Evolutionary conservation across 164 flowering plant species (phyloP), one percentile per base, ranked within the genome.

Genomic region (Buxus sempervirens): DNA sequence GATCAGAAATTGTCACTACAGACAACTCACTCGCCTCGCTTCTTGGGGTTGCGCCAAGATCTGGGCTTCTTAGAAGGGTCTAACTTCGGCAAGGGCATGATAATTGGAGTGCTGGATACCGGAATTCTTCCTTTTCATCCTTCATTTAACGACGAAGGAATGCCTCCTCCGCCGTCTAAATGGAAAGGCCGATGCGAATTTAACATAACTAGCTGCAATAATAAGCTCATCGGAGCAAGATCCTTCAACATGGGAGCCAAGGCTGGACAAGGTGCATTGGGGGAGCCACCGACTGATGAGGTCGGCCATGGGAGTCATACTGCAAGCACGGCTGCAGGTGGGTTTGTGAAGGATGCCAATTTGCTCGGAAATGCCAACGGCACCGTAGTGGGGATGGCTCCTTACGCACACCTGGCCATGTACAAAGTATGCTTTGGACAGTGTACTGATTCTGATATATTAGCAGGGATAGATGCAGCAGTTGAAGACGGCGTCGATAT

Each of bases 271-370:
- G 96, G 97, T 2, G 76, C 67, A 22, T 79, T 90, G 49, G 79
- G 86, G 49, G 95, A 82, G 61, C 75, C 38, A 32, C 87, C 96
- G 0, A 71, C 94, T 62, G 98, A 95, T 71, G 90, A 86, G 65
- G 96, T 90, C n/a, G 98, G 97, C 15, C 98, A 95, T 60, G 98
- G 98, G 5, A 89, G 96, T 1, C 98, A 91, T 73, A 95, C 97
- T 0, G 94, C 98, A 0, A 85, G 86, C 3, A 95, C 97, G 0
- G 97, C 81, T 20, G 96, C 92, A 0, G 97, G 97, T 1, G 58
- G 82, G 13, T 87, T 87, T 0, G 96, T 90, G 9, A 75, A 27
- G 18, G 87, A 85, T 2, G 97, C 97, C 4, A 93, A 79, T 64
- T 85, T 93, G 13, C 70, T 86, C 0, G 98, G 98, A 1, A 88